phyloP scores from a whole-genome alignment of 257 asterid genomes.

The Przewalskia tangutica region DNA sequence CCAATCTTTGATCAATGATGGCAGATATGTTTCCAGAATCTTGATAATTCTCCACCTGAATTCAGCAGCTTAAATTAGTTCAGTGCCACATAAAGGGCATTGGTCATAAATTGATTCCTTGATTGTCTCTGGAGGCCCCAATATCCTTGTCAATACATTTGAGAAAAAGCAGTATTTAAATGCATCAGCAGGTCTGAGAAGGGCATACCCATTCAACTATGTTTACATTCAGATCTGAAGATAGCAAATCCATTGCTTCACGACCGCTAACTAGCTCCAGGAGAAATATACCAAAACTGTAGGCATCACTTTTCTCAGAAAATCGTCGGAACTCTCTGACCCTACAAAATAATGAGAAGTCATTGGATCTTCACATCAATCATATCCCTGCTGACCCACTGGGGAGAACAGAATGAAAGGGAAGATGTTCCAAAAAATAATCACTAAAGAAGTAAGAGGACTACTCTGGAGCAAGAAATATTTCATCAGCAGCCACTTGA shows the following conservation, averaged over 20 bases:
- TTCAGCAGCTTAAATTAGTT: background rate
- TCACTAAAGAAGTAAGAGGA: constrained; percentile 11
- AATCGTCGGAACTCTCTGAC: constrained; percentile 74
- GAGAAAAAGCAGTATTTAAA: background rate
- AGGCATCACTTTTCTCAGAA: constrained; percentile 84
- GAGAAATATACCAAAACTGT: constrained; percentile 84
- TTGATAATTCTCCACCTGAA: constrained; percentile 56
- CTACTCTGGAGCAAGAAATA: constrained; percentile 88
- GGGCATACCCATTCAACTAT: constrained; percentile 66
- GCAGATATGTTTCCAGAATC: constrained; percentile 44
- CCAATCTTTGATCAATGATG: constrained; percentile 62
- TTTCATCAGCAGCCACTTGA: constrained; percentile 43
- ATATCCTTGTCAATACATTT: background rate
- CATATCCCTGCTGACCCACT: background rate
- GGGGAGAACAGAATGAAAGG: constrained; percentile 4
- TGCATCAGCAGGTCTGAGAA: background rate
- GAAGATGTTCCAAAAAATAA: background rate
- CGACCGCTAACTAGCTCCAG: constrained; percentile 79
- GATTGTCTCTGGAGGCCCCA: background rate
- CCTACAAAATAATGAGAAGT: constrained; percentile 32
- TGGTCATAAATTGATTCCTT: background rate
- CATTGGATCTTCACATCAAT: background rate
- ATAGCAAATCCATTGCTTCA: constrained; percentile 49
- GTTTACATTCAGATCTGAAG: constrained; percentile 44
- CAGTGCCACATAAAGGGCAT: background rate